phyloP scores from a whole-genome alignment of 2,329 filamentous ascomycete genomes.

The Hymenotorrendiella dingleyae region DNA sequence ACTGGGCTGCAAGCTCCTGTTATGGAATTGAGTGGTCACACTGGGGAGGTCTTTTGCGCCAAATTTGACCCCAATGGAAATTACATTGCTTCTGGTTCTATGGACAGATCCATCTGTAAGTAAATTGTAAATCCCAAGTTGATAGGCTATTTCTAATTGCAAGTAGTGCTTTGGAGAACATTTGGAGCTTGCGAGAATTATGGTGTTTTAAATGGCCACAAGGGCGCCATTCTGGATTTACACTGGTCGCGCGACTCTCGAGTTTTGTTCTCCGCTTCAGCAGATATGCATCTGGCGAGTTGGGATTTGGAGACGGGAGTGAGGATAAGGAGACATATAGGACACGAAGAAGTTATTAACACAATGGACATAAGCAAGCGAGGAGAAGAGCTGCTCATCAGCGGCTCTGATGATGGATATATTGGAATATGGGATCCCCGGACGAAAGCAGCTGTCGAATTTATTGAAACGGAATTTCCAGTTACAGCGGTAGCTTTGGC shows the following conservation, averaged over 20 bases:
- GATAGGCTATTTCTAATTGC: slow-evolving; percentile 25
- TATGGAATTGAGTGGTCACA: slow-evolving; percentile 81
- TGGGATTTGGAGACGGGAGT: slow-evolving; percentile 94
- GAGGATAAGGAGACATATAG: slow-evolving; percentile 83
- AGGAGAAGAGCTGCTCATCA: slow-evolving; percentile 85
- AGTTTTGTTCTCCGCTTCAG: slow-evolving; percentile 85
- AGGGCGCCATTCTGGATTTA: slow-evolving; percentile 82
- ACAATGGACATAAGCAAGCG: slow-evolving; percentile 80
- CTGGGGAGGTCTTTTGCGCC: slow-evolving; percentile 84
- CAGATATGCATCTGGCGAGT: slow-evolving; percentile 86
- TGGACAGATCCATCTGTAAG: slow-evolving; percentile 86
- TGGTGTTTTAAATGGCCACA: slow-evolving; percentile 80
- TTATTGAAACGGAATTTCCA: slow-evolving; percentile 86
- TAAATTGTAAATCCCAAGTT: too few relatives aligned
- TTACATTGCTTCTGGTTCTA: slow-evolving; percentile 86
- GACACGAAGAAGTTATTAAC: slow-evolving; percentile 96
- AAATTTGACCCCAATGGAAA: slow-evolving; percentile 86
- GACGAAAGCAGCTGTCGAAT: slow-evolving; percentile 80
- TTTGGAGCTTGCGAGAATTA: slow-evolving; percentile 95
- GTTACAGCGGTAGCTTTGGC: slow-evolving; percentile 88
- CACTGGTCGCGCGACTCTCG: slow-evolving; percentile 96
- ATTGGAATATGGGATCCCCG: slow-evolving; percentile 96
- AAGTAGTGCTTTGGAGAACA: slow-evolving; percentile 82
- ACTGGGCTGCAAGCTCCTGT: slow-evolving; percentile 83
- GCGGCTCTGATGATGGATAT: slow-evolving; percentile 86